Evolutionary conservation across 345 rosid genomes (phyloP).

Genomic region (Eucalyptus globulus): DNA sequence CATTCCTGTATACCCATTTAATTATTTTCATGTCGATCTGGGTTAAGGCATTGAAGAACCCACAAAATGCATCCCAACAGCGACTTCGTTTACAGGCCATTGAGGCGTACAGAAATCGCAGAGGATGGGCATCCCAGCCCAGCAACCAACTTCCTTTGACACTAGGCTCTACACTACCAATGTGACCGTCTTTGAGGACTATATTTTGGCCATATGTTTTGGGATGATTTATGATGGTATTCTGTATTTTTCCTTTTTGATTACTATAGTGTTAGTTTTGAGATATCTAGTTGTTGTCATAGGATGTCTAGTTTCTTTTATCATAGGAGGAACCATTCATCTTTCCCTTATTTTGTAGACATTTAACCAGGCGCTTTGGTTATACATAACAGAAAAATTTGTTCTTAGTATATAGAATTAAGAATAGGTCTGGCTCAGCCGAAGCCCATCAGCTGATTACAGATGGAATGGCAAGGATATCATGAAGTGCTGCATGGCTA

Average conservation of each 20-base stretch:
- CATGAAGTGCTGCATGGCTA: background rate
- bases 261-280: background rate
- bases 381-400: background rate
- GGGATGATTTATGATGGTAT: background rate
- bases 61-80: conserved; percentile 47
- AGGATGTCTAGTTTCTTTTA: background rate
- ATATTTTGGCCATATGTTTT: background rate
- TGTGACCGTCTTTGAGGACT: background rate
- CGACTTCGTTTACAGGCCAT: conserved; percentile 67
- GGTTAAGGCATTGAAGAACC: conserved; percentile 33
- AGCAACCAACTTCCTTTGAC: conserved; percentile 41
- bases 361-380: background rate
- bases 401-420: background rate
- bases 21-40: background rate
- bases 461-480: background rate
- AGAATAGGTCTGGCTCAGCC: background rate
- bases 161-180: background rate
- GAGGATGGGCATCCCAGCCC: conserved; percentile 66
- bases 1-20: background rate
- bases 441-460: background rate
- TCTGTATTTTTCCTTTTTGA: background rate
- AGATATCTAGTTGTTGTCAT: background rate
- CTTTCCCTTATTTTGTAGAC: background rate
- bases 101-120: conserved; percentile 65
- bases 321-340: background rate